Evolutionary conservation across 768 basidiomycete genomes (phyloP), one percentile per base, ranked within the genome.

Genomic region (Tylopilus subfusipes): DNA sequence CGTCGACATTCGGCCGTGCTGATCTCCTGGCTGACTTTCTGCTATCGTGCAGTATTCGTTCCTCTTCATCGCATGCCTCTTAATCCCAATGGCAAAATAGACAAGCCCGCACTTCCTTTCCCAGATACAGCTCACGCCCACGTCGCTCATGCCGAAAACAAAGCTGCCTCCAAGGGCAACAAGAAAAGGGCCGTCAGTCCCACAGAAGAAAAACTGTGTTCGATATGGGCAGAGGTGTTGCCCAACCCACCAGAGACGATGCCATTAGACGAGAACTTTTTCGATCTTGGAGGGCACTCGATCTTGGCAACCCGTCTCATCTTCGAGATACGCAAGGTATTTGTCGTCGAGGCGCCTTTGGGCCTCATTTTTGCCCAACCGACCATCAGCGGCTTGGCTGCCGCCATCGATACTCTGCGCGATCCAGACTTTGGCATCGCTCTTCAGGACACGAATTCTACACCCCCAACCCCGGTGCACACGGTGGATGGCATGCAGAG

Each of bases 71-170:
- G 93, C 52, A 96, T 99, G 90, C 97, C 97, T 19, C 82, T 99
- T 48, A 99, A 98, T 64, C 97, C 97, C 8, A 99, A 98, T 68
- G 97, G 97, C 57, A 99, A 99, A 75, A 88, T 99, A 69, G 97
- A 99, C 77, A 99, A 98, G 68, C 96, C 97, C 0, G 90, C 92
- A 0, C 83, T 99, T 43, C 97, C 97, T 12, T 99, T 98, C 85
- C 97, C 97, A 8, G 97, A 99, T 71, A 98, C 97, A 0, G 90
- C 86, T 5, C 85, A 90, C 2, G 69, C 75, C 4, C 68, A 70
- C 31, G 67, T 71, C 1, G 73, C 78, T 8, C 62, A 74, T 21
- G 71, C 77, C 39, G 78, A 81, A 38, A 72, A 80, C 11, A 71
- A 65, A 50, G 53, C 58, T 11, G 47, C 47, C 1, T 59, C 64